Percentiles rank a stretch among this genome's conserved stretches.
Conservation (phyloP, 768 basidiomycete genomes). For the Mycena leptocephala region DNA sequence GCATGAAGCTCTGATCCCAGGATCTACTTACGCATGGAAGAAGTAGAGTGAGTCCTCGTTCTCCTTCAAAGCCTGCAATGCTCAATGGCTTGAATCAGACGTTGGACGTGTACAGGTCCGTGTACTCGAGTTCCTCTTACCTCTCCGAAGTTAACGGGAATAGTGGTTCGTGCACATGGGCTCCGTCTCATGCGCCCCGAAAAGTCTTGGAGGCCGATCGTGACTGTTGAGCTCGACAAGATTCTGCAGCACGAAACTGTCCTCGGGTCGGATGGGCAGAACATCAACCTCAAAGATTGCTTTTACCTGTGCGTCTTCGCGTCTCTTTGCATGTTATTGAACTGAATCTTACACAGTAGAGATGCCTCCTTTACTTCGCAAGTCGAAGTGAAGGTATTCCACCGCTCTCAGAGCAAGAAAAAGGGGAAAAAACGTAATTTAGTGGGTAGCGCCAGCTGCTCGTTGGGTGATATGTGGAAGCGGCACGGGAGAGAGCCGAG, state of each 20-base stretch:
- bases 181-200: constrained; percentile 70
- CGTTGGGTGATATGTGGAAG: constrained; percentile 69
- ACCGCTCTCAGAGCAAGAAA: constrained; percentile 74
- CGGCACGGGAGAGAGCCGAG: constrained; percentile 64
- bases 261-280: constrained; percentile 81
- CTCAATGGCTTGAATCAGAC: constrained; percentile 19
- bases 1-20: constrained; percentile 15
- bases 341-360: constrained; percentile 48
- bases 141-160: background rate
- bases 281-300: constrained; percentile 72
- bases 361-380: constrained; percentile 56
- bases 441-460: constrained; percentile 67
- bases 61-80: background rate
- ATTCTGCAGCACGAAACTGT: constrained; percentile 69
- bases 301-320: constrained; percentile 67
- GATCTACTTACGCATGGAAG: background rate
- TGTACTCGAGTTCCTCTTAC: background rate
- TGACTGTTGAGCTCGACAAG: constrained; percentile 70
- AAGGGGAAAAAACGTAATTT: constrained; percentile 71
- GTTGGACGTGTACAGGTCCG: constrained; percentile 33
- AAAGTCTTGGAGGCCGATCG: constrained; percentile 78
- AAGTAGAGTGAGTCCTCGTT: constrained; percentile 9
- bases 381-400: constrained; percentile 72
- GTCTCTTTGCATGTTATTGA: background rate
- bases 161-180: constrained; percentile 62